Evolutionary conservation across 2,329 filamentous ascomycete genomes (phyloP), one percentile per base, ranked within the genome.

Genomic region (Ophiostoma tasmaniense): DNA sequence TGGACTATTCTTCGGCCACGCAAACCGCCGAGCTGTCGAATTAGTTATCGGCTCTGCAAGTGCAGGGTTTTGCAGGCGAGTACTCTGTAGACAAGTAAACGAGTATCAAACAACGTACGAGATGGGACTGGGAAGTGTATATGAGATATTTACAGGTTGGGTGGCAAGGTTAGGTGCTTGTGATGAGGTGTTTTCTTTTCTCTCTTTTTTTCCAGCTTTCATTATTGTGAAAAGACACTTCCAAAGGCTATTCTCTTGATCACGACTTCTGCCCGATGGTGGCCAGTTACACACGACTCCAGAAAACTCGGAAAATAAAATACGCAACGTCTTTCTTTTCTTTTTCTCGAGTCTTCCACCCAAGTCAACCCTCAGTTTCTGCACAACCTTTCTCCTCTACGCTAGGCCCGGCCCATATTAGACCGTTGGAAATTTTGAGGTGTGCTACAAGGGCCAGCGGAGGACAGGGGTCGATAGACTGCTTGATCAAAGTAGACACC

Each of bases 361-460:
- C 33, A 33, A 4, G 33, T 33, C 13, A 20, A 42, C 39, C n/a
- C 39, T 20, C 42, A n/a, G 11, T 39, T 11, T 13, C 37, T 20
- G n/a, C 14, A 45, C 35, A 25, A 42, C 66, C 64, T 61, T 25
- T 61, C 25, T 62, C 59, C 25, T 35, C 17, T 64, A 65, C 64
- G 64, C 64, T 65, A 65, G 64, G 64, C 64, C 64, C 64, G 64
- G 64, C 22, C 64, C 64, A 65, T 30, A 10, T 33, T 37, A 65
- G 64, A 45, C 64, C 61, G 61, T 64, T 64, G 13, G 50, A 10
- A 14, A 10, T 35, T 33, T 35, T 6, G 28, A 62, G 30, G 17
- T 28, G 25, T 35, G 59, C 20, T 6, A 64, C 61, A 13, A 65
- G 33, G 64, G 64, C 20, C 37, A 65, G 45, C 2, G 64, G 64